A percentile compares a stretch with the other conserved stretches of the same genome.
Evolutionary conservation across 2,329 filamentous ascomycete species (phyloP).

Genomic region (Sarocladium strictum): DNA sequence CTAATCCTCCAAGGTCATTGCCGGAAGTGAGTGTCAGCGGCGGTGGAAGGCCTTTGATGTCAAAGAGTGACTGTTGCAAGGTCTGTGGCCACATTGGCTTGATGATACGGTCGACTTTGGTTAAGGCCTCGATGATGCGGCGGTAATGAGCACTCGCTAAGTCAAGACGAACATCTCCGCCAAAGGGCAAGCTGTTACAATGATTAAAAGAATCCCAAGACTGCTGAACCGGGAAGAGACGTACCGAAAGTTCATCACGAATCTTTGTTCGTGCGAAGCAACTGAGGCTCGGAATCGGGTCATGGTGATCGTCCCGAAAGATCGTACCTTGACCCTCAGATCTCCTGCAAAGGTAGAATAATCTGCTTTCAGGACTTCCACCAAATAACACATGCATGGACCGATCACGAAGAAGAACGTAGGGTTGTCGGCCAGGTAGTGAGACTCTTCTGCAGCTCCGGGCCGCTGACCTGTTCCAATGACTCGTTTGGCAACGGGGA

Average conservation of each 20-base stretch:
- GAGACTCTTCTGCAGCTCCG: constrained; percentile 34
- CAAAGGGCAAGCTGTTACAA: constrained; percentile 32
- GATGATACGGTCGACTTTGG: constrained; percentile 47
- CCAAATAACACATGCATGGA: constrained; percentile 45
- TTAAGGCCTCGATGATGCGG: constrained; percentile 47
- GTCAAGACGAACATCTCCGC: constrained; percentile 38
- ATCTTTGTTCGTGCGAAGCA: constrained; percentile 47
- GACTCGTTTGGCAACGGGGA: constrained; percentile 45
- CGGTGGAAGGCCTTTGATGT: constrained; percentile 44
- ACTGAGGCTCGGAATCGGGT: constrained; percentile 46
- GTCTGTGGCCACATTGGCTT: constrained; percentile 54
- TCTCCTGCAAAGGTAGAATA: constrained; percentile 36
- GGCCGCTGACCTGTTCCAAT: constrained; percentile 33
- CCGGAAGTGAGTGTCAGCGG: constrained; percentile 48
- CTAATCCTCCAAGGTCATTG: constrained; percentile 49
- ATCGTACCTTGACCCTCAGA: constrained; percentile 42
- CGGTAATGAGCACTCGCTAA: constrained; percentile 50
- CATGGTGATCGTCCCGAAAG: constrained; percentile 47
- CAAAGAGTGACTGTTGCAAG: constrained; percentile 47
- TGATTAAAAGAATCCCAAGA: not conserved
- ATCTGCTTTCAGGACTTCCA: constrained; percentile 42
- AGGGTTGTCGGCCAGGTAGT: constrained; percentile 41
- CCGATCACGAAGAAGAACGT: constrained; percentile 51
- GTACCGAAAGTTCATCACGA: constrained; percentile 49
- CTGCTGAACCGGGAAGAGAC: constrained; percentile 13